Conservation (phyloP, 805 yeast species). For the Pichia scutulata region DNA sequence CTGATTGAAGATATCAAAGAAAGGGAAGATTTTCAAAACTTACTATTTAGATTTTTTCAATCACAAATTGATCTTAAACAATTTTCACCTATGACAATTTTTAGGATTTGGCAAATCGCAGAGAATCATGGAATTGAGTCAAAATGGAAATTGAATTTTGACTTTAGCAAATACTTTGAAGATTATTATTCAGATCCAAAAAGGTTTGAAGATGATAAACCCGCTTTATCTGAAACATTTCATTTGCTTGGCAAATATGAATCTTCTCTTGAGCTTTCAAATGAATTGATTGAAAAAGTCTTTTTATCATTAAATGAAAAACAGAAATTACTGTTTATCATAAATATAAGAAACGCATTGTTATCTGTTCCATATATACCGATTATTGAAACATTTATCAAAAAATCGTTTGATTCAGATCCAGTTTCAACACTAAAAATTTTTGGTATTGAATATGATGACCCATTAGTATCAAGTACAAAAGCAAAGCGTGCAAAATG, state of each 20-base stretch:
- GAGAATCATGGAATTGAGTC: background rate
- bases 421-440: background rate
- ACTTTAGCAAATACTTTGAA: slow-evolving; percentile 1
- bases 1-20: background rate
- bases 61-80: background rate
- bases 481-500: background rate
- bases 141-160: background rate
- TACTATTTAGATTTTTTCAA: background rate
- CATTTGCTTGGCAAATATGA: slow-evolving; percentile 2
- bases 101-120: slow-evolving; percentile 1
- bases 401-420: background rate
- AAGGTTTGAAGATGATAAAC: background rate
- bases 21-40: background rate
- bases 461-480: background rate
- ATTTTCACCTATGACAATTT: background rate
- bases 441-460: background rate
- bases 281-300: background rate
- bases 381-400: background rate
- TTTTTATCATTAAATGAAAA: background rate
- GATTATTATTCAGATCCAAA: background rate
- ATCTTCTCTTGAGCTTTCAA: background rate
- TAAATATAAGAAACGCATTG: background rate
- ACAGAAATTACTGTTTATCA: background rate
- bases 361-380: slow-evolving; percentile 1
- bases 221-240: background rate